phyloP scores from a whole-genome alignment of 306 rosid genomes.

The Canavalia ensiformis region DNA sequence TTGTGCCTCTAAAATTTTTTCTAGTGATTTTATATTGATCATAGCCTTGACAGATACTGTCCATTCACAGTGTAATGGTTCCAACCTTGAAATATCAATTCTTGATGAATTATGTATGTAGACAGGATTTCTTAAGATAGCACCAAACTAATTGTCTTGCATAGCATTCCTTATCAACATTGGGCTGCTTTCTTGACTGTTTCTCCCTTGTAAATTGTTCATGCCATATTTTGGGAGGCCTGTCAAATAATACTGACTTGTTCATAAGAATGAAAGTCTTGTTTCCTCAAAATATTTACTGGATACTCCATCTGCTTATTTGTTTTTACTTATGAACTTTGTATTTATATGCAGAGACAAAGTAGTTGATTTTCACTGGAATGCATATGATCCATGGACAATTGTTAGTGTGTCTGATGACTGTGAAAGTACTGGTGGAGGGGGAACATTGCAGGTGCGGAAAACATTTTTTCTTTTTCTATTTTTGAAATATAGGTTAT shows the following conservation, averaged over 20 bases:
- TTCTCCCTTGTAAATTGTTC: background rate
- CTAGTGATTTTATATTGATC: background rate
- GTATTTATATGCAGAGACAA: slow-evolving; percentile 57
- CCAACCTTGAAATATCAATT: slow-evolving; percentile 20
- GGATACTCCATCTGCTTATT: background rate
- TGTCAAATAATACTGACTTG: background rate
- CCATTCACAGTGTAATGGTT: background rate
- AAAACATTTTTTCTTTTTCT: background rate
- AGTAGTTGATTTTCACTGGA: slow-evolving; percentile 69
- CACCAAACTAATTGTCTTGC: slow-evolving; percentile 20
- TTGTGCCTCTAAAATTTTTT: background rate
- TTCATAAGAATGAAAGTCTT: background rate
- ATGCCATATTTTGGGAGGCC: slow-evolving; percentile 1
- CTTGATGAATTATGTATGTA: background rate
- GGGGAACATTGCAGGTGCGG: slow-evolving; percentile 96
- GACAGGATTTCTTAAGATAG: slow-evolving; percentile 1
- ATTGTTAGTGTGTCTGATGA: slow-evolving; percentile 98
- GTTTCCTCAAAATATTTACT: background rate
- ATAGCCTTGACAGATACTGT: background rate
- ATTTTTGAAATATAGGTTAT: background rate
- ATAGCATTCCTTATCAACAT: slow-evolving; percentile 7
- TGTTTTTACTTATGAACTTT: background rate
- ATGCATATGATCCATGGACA: slow-evolving; percentile 90
- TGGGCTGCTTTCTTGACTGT: background rate
- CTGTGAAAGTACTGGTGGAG: slow-evolving; percentile 97